phyloP scores from a whole-genome alignment of 768 basidiomycete genomes.

The Rhizopogon vinicolor region DNA sequence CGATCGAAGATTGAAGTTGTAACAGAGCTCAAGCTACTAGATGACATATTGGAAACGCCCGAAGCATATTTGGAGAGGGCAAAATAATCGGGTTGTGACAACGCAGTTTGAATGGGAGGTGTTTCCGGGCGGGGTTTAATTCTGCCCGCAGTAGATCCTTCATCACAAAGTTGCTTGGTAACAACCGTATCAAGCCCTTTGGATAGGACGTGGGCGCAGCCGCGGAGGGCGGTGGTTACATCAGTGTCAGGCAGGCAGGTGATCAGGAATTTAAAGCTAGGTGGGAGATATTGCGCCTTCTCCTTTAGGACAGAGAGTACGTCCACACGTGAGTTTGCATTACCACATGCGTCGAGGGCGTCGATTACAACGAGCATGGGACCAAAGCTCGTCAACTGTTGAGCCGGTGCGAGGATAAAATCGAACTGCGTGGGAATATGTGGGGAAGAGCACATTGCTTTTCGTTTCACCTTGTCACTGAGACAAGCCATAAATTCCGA shows the following conservation, averaged over 20 bases:
- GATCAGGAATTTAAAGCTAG: conserved; percentile 33
- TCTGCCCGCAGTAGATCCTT: background rate
- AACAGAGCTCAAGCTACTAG: background rate
- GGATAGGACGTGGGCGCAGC: conserved; percentile 3
- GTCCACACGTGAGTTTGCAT: background rate
- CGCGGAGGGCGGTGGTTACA: conserved; percentile 11
- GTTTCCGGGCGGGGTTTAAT: background rate
- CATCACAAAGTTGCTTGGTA: background rate
- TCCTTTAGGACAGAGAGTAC: conserved; percentile 27
- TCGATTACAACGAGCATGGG: conserved; percentile 23
- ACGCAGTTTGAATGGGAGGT: background rate
- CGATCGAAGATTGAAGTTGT: background rate
- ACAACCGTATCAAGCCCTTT: background rate
- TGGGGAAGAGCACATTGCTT: background rate
- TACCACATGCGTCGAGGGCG: conserved; percentile 15
- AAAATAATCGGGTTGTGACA: background rate
- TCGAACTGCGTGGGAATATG: background rate
- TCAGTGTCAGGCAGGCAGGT: conserved; percentile 28
- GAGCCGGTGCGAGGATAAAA: background rate
- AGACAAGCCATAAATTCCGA: background rate
- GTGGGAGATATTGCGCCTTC: conserved; percentile 35
- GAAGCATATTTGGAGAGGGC: background rate
- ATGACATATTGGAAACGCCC: background rate
- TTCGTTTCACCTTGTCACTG: background rate
- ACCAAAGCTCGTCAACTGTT: background rate